Percentiles rank a stretch among this genome's conserved stretches.
Conservation (phyloP, 2,329 filamentous ascomycete species). For the Diaporthe sp. region DNA sequence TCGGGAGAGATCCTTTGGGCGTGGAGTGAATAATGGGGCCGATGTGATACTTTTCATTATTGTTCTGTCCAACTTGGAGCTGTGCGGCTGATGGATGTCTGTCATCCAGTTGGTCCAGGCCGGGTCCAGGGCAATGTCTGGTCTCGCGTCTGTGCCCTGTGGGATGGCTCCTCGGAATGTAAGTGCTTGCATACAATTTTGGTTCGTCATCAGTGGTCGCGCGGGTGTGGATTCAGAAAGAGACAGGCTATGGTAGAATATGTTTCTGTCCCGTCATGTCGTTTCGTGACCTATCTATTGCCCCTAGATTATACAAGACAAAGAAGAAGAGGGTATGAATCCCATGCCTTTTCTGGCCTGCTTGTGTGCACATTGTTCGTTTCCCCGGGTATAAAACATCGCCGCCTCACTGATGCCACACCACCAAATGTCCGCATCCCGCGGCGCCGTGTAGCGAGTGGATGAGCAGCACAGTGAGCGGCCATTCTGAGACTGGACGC, state of each 20-base stretch:
- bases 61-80: neutral
- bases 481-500: neutral
- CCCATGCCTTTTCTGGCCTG: neutral
- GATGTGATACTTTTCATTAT: neutral
- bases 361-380: neutral
- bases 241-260: neutral
- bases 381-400: constrained; percentile 6
- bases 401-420: neutral
- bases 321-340: neutral
- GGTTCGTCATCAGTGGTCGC: neutral
- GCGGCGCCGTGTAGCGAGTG: neutral
- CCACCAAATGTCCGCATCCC: neutral
- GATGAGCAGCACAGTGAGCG: neutral
- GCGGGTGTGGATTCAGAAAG: neutral
- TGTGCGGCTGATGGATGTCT: neutral
- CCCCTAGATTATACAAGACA: neutral
- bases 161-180: neutral
- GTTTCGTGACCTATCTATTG: neutral
- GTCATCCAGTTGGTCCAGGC: neutral
- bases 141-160: neutral
- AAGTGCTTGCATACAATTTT: neutral
- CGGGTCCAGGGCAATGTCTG: no score
- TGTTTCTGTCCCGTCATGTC: neutral
- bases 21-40: neutral
- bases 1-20: neutral